phyloP scores from a whole-genome alignment of 2,329 filamentous ascomycete species.

The Anthostomella pinea region DNA sequence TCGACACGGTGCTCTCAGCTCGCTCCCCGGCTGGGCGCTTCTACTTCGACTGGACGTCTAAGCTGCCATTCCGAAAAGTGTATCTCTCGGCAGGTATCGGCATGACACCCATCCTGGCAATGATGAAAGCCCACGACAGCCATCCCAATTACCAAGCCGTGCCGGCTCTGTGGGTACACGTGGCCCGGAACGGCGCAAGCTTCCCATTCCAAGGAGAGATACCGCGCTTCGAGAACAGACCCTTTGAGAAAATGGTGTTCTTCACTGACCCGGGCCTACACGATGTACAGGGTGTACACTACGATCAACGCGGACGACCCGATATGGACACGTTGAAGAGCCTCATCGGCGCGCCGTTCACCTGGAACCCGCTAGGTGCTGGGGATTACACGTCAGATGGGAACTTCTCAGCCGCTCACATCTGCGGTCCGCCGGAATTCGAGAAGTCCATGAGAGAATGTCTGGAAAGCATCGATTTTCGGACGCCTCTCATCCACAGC shows the following conservation, averaged over 20 bases:
- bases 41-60: conserved; percentile 16
- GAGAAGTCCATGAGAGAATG: conserved; percentile 10
- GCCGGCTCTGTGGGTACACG: conserved; percentile 23
- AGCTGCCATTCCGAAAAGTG: conserved; percentile 14
- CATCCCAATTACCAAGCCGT: conserved; percentile 14
- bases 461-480: conserved; percentile 9
- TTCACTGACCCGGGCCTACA: conserved; percentile 15
- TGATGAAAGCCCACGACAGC: conserved; percentile 23
- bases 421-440: conserved; percentile 21
- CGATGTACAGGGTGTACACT: conserved; percentile 13
- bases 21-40: conserved; percentile 24
- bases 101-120: conserved; percentile 24
- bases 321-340: conserved; percentile 8
- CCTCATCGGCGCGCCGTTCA: conserved; percentile 14
- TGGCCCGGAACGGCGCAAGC: conserved; percentile 8
- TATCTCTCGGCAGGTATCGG: conserved; percentile 27
- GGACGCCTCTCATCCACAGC: conserved; percentile 16
- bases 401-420: conserved; percentile 13
- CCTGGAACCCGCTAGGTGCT: conserved; percentile 14
- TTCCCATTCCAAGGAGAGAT: conserved; percentile 16
- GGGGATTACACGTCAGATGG: conserved; percentile 12
- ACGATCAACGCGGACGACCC: conserved; percentile 18
- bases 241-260: conserved; percentile 16
- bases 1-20: conserved; percentile 11
- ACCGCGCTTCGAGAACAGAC: conserved; percentile 7